A percentile compares a stretch with the other conserved stretches of the same genome.
These are phyloP conservation scores for Gloeophyllum trabeum DNA, from an alignment of 768 basidiomycete species.

Conservation along the genomic window DNA sequence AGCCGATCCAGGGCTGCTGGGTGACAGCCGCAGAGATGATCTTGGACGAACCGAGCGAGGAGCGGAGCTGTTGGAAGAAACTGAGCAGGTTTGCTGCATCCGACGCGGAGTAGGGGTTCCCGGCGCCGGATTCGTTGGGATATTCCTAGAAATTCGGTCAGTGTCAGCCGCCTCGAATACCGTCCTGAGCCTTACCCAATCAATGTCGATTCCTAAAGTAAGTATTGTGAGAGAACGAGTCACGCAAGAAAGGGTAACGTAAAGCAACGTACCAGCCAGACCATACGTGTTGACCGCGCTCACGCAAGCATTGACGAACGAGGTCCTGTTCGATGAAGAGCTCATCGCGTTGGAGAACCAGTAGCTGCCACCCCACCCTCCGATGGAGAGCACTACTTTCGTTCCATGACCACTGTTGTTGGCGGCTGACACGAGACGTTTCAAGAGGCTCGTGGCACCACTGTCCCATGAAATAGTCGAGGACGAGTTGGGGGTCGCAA, in stretches of 20 bases:
- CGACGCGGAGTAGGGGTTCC: conserved; percentile 44
- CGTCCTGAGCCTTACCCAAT: no score
- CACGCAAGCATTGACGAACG: conserved; percentile 45
- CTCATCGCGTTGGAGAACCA: conserved; percentile 54
- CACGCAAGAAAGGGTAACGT: background rate
- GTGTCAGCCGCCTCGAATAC: no score
- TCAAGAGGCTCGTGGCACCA: conserved; percentile 38
- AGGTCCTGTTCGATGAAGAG: conserved; percentile 35
- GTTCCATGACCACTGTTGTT: conserved; percentile 47
- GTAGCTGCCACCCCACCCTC: conserved; percentile 62
- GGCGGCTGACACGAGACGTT: conserved; percentile 43
- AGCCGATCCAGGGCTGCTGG: conserved; percentile 55
- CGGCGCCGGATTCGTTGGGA: conserved; percentile 50
- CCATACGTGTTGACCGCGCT: conserved; percentile 44
- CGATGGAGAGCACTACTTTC: conserved; percentile 56
- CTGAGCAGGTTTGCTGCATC: conserved; percentile 57
- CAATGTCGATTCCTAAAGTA: conserved; percentile 36
- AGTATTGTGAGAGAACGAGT: background rate
- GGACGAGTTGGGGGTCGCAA: conserved; percentile 55
- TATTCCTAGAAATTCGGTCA: conserved; percentile 61
- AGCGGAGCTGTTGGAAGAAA: conserved; percentile 47
- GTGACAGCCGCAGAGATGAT: conserved; percentile 63
- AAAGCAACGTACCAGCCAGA: conserved; percentile 37
- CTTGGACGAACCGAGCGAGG: conserved; percentile 43
- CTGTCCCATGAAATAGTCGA: conserved; percentile 38